A percentile compares a stretch with the other conserved stretches of the same genome.
Evolutionary conservation across 169 alveolate species (phyloP).

Genomic region (Eimeria tenella): DNA sequence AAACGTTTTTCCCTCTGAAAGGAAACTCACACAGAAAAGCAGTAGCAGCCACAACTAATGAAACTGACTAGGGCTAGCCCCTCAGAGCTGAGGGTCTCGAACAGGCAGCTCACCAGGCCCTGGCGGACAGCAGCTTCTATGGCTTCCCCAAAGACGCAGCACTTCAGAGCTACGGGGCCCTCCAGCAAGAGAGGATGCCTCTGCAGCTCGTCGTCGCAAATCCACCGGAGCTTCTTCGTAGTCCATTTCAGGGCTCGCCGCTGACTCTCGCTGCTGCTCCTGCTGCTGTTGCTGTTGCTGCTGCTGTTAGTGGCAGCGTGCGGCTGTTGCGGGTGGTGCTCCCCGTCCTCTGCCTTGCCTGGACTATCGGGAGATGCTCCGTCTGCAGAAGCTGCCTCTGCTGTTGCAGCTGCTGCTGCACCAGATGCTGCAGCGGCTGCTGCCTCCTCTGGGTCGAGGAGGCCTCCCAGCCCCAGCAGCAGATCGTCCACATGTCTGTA

Average conservation of each 20-base stretch:
- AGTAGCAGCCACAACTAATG: not conserved
- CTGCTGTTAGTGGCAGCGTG: not conserved
- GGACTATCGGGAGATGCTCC: not conserved
- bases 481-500: constrained; percentile 39
- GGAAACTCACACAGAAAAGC: not conserved
- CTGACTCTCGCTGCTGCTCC: constrained; percentile 42
- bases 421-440: constrained; percentile 64
- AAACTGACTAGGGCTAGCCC: not conserved
- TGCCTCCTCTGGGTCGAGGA: constrained; percentile 44
- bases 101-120: constrained; percentile 2
- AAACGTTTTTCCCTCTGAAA: constrained; percentile 24
- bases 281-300: constrained; percentile 37
- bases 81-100: constrained; percentile 1
- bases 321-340: not conserved
- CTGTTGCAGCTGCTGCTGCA: constrained; percentile 32
- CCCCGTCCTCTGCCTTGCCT: not conserved
- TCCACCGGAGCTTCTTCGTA: constrained; percentile 23
- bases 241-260: constrained; percentile 53
- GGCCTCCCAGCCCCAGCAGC: constrained; percentile 37
- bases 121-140: constrained; percentile 24
- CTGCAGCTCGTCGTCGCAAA: constrained; percentile 31
- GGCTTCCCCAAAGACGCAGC: constrained; percentile 35
- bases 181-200: constrained; percentile 1
- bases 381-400: not conserved
- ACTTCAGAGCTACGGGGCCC: constrained; percentile 30